phyloP scores from a whole-genome alignment of 177 flowering plant species.

The Vitis hybrid region DNA sequence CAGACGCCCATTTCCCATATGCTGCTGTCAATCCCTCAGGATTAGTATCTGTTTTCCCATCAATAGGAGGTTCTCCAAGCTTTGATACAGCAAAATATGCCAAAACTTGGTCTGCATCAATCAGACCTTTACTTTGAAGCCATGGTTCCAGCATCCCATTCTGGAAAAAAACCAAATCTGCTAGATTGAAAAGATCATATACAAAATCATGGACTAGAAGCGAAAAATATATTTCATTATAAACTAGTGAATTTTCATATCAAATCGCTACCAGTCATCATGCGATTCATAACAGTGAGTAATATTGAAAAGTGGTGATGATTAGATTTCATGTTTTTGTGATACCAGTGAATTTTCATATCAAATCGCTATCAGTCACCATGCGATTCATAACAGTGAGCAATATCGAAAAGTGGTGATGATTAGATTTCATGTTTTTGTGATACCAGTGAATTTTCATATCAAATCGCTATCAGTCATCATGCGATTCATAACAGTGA shows the following conservation, averaged over 20 bases:
- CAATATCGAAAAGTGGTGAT: too few relatives aligned
- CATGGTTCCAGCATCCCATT: slow-evolving; percentile 99
- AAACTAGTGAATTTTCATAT: not conserved
- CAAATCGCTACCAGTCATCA: not conserved
- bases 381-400: not conserved
- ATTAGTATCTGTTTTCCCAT: slow-evolving; percentile 93
- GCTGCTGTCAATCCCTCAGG: slow-evolving; percentile 97
- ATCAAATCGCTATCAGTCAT: not conserved
- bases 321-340: too few relatives aligned
- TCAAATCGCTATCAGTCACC: not conserved
- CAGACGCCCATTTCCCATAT: slow-evolving; percentile 94
- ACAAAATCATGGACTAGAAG: not conserved
- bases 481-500: not conserved
- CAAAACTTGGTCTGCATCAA: slow-evolving; percentile 82
- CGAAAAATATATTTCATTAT: not conserved
- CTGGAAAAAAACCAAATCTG: slow-evolving; percentile 99
- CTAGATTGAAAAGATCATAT: slow-evolving; percentile 41
- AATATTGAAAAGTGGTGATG: too few relatives aligned
- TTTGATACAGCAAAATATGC: slow-evolving; percentile 96
- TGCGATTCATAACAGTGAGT: not conserved
- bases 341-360: too few relatives aligned
- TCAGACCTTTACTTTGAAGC: slow-evolving; percentile 82
- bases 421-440: too few relatives aligned
- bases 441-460: too few relatives aligned
- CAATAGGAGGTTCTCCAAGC: slow-evolving; percentile 91